These are phyloP conservation scores for Paulownia fortunei DNA, from an alignment of 257 asterid genomes.

Conservation along the genomic window DNA sequence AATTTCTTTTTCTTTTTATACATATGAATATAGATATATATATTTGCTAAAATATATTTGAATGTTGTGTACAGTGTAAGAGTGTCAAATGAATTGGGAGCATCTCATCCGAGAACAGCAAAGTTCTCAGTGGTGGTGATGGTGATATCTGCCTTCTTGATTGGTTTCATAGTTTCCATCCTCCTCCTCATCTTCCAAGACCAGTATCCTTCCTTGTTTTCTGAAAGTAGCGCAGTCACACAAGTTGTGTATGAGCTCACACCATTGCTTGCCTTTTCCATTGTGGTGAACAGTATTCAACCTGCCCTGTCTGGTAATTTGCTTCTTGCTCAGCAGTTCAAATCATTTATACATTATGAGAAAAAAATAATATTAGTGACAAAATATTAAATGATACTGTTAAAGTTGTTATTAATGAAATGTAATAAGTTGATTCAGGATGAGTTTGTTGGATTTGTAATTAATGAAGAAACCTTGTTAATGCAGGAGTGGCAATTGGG, in stretches of 20 bases:
- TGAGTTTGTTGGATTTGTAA: not conserved
- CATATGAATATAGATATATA: not conserved
- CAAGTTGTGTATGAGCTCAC: constrained; percentile 4
- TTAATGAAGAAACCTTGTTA: not conserved
- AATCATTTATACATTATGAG: too few relatives aligned
- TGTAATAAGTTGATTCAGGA: too few relatives aligned
- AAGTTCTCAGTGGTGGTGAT: constrained; percentile 53
- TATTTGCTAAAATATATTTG: not conserved
- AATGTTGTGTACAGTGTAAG: constrained; percentile 43
- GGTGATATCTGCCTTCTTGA: constrained; percentile 35
- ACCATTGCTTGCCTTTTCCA: constrained; percentile 26
- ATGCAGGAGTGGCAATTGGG: constrained; percentile 63
- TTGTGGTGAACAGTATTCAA: constrained; percentile 20
- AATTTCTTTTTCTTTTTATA: too few relatives aligned
- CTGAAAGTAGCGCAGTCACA: constrained; percentile 7
- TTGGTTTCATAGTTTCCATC: constrained; percentile 27
- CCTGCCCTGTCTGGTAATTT: constrained; percentile 24
- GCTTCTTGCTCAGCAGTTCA: not conserved
- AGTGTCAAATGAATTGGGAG: constrained; percentile 61
- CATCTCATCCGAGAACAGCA: constrained; percentile 58
- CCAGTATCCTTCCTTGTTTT: constrained; percentile 34
- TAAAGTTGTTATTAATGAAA: too few relatives aligned
- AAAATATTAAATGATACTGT: too few relatives aligned
- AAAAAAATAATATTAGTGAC: too few relatives aligned
- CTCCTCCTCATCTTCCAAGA: constrained; percentile 19